Percentiles rank a stretch among this genome's conserved stretches.
These are phyloP conservation scores for Exophiala viscosa DNA, from an alignment of 2,329 filamentous ascomycete genomes.

Conservation along the genomic window DNA sequence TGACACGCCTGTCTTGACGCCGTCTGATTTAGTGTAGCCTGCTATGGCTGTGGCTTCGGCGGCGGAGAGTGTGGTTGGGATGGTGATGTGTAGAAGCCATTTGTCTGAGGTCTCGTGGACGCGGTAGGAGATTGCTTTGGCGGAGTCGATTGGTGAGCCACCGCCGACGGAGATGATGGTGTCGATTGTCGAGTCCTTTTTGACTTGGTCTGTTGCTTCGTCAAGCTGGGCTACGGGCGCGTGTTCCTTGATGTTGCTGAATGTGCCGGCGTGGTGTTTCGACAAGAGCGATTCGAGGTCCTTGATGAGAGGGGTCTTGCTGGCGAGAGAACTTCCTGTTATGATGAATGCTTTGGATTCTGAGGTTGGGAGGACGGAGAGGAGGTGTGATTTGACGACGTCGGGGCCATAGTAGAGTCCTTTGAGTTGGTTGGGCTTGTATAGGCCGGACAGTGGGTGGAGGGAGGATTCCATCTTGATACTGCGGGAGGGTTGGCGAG, in stretches of 20 bases:
- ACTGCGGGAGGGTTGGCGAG: neutral
- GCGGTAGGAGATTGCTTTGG: constrained; percentile 47
- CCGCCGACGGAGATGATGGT: constrained; percentile 56
- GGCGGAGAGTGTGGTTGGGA: constrained; percentile 50
- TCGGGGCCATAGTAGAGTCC: constrained; percentile 49
- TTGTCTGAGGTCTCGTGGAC: constrained; percentile 39
- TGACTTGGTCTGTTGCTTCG: constrained; percentile 48
- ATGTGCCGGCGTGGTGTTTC: constrained; percentile 51
- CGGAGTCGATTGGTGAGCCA: constrained; percentile 53
- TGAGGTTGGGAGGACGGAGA: constrained; percentile 40
- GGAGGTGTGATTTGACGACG: constrained; percentile 46
- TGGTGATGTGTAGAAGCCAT: constrained; percentile 46
- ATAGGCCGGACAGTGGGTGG: constrained; percentile 47
- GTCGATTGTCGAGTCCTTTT: constrained; percentile 46
- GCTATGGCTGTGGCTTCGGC: constrained; percentile 54
- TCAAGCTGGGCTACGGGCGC: constrained; percentile 54
- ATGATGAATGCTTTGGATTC: constrained; percentile 56
- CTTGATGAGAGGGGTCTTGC: constrained; percentile 51
- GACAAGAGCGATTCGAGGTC: constrained; percentile 48
- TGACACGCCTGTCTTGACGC: constrained; percentile 47
- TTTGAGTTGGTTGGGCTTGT: constrained; percentile 47
- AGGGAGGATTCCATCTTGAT: constrained; percentile 25
- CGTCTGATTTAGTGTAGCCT: constrained; percentile 49
- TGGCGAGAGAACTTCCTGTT: constrained; percentile 52
- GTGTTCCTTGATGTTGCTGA: constrained; percentile 54